These are phyloP conservation scores for Iris macrosiphon DNA, from an alignment of 106 monocot genomes.

Conservation along the genomic window DNA sequence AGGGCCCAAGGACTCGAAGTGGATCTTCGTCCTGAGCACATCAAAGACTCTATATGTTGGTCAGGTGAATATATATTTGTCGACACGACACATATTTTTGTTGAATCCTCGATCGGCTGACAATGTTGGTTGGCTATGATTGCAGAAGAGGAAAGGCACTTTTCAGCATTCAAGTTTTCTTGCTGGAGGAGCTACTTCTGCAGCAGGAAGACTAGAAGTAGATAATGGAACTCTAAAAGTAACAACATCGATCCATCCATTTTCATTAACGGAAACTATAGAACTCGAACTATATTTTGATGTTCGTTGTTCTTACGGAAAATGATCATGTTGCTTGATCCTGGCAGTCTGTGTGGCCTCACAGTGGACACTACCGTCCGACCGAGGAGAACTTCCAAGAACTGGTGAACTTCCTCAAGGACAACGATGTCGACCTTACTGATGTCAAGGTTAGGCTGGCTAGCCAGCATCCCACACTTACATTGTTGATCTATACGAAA, in stretches of 20 bases:
- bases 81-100: conserved; percentile 87
- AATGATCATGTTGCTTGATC: not conserved
- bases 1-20: conserved; percentile 4
- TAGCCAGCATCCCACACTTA: too few species aligned
- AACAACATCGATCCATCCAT: not conserved
- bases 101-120: conserved; percentile 57
- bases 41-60: conserved; percentile 74
- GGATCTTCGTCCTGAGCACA: conserved; percentile 42
- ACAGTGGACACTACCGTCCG: conserved; percentile 86
- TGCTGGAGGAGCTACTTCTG: conserved; percentile 84
- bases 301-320: not conserved
- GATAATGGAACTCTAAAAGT: conserved; percentile 74
- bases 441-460: conserved; percentile 47
- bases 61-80: conserved; percentile 36
- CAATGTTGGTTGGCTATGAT: conserved; percentile 58
- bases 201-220: conserved; percentile 72
- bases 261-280: not conserved
- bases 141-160: conserved; percentile 77
- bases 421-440: conserved; percentile 64
- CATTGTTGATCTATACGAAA: not conserved
- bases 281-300: not conserved
- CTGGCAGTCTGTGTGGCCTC: conserved; percentile 74
- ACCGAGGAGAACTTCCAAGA: conserved; percentile 77
- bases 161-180: conserved; percentile 94
- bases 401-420: conserved; percentile 55